These are phyloP conservation scores for Ceratocystis eucalypticola DNA, from an alignment of 2,329 filamentous ascomycete genomes.

Conservation along the genomic window DNA sequence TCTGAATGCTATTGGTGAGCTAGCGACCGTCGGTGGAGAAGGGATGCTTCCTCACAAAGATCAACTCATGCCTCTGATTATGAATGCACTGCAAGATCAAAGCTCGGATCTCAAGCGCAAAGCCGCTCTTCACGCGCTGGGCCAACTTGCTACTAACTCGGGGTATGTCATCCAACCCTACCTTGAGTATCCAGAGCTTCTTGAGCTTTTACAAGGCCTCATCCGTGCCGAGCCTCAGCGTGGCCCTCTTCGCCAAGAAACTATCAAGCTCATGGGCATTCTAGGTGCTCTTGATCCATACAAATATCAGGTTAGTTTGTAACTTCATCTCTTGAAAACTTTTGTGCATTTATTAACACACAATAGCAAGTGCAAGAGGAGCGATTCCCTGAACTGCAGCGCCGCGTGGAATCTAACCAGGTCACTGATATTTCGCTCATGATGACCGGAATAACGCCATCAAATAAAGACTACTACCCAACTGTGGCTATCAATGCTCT, in stretches of 20 bases:
- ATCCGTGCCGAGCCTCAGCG: slow-evolving; percentile 81
- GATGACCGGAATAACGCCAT: slow-evolving; percentile 93
- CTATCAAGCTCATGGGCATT: slow-evolving; percentile 92
- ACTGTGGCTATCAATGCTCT: slow-evolving; percentile 96
- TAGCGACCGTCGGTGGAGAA: slow-evolving; percentile 84
- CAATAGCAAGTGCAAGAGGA: slow-evolving; percentile 66
- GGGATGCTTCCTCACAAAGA: slow-evolving; percentile 90
- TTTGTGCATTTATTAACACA: slow-evolving; percentile 22
- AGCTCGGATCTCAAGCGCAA: slow-evolving; percentile 82
- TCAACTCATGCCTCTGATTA: slow-evolving; percentile 84
- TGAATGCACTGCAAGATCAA: slow-evolving; percentile 86
- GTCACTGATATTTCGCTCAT: slow-evolving; percentile 91
- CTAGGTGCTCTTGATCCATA: slow-evolving; percentile 91
- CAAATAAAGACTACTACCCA: slow-evolving; percentile 95
- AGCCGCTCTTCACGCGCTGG: slow-evolving; percentile 77
- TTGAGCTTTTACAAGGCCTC: slow-evolving; percentile 85
- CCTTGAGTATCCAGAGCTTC: slow-evolving; percentile 81
- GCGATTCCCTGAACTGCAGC: slow-evolving; percentile 64
- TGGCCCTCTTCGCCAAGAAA: slow-evolving; percentile 75
- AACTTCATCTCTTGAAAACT: neutral
- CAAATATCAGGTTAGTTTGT: slow-evolving; percentile 51
- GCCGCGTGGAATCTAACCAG: slow-evolving; percentile 46
- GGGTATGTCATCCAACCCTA: slow-evolving; percentile 97
- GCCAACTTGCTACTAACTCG: slow-evolving; percentile 86
- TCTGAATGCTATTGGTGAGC: slow-evolving; percentile 85